Base-by-base conservation (phyloP, 139 green algal genomes). In the Chlorella sp. region DNA sequence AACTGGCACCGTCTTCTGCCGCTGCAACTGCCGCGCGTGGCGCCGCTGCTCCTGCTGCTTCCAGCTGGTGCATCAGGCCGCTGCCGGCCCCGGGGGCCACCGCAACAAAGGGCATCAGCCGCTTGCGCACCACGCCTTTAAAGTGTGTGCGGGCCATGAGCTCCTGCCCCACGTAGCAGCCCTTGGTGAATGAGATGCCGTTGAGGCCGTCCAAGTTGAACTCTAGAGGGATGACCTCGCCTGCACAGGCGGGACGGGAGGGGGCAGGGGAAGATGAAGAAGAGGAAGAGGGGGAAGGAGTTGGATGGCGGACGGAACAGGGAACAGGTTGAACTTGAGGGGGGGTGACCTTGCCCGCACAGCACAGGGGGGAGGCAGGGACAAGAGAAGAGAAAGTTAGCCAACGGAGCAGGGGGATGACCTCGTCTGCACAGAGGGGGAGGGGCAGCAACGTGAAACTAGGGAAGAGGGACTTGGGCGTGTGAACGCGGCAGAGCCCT, bases 81-180 rank as follows among this genome's bases (percentile, higher is more conserved):
- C 26, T 39, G 76, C 76, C 64, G 30, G 77, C 85, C 84, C 64
- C 81, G 42, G 42, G 24, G 24, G 53, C 53, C 37, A 64, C 19
- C 69, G 95, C 37, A 26, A 57, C 28, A 81, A 97, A 91, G 30
- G 97, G 96, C 90, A 99, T 94, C 80, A 98, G 89, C 0, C 97
- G 93, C 90, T 97, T 97, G 53, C 97, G 94, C 48, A 99, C 95
- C 32, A 98, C 92, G 42, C 97, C 97, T 42, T 84, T 88, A 86
- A 93, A 96, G 85, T 98, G 94, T 0, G 96, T 96, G 22, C 96
- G 89, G 5, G 96, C 96, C 71, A 95, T 97, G 15, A 98, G 92
- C 91, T 98, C 97, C 92, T 99, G 97, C 0, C 98, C 98, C 32
- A 99, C 94, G 92, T 99, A 99, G 93, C 98, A 99, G 78, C 97